phyloP scores from a whole-genome alignment of 768 basidiomycete species.

The Leccinum obscurum region DNA sequence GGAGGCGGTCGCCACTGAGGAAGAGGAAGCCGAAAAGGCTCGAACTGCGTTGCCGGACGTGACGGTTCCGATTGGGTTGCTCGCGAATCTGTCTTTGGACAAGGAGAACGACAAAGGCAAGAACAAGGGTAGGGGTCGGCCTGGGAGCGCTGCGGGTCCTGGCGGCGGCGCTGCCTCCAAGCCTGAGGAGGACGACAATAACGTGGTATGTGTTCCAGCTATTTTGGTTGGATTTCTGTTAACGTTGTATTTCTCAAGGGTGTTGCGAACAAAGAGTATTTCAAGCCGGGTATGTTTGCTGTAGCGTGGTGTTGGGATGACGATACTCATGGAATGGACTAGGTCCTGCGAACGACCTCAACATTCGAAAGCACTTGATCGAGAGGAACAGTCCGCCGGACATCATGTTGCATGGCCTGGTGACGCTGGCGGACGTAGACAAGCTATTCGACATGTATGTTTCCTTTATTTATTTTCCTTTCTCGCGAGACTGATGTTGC shows the following conservation, averaged over 20 bases:
- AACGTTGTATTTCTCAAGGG: constrained; percentile 45
- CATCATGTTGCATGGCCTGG: constrained; percentile 77
- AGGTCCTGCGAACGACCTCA: constrained; percentile 75
- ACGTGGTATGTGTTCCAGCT: constrained; percentile 46
- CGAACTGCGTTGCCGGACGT: constrained; percentile 61
- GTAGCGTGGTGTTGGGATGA: not conserved
- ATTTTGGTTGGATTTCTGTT: constrained; percentile 6
- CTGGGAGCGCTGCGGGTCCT: constrained; percentile 22
- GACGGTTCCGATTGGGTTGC: constrained; percentile 71
- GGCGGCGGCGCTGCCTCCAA: constrained; percentile 10
- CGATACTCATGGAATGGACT: not conserved
- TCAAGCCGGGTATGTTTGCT: constrained; percentile 60
- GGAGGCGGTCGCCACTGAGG: constrained; percentile 31
- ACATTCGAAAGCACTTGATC: constrained; percentile 67
- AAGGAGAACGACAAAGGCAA: constrained; percentile 49
- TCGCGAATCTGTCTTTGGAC: constrained; percentile 70
- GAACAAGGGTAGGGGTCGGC: constrained; percentile 35
- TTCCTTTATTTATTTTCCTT: not conserved
- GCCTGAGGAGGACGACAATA: constrained; percentile 58
- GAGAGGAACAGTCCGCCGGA: constrained; percentile 81
- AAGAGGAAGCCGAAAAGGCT: constrained; percentile 46
- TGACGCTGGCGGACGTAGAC: constrained; percentile 76
- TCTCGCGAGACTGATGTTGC: constrained; percentile 3
- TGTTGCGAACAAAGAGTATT: constrained; percentile 78
- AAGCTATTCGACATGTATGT: constrained; percentile 83